phyloP scores from a whole-genome alignment of 139 green algal genomes.

The Gonium pectorale region DNA sequence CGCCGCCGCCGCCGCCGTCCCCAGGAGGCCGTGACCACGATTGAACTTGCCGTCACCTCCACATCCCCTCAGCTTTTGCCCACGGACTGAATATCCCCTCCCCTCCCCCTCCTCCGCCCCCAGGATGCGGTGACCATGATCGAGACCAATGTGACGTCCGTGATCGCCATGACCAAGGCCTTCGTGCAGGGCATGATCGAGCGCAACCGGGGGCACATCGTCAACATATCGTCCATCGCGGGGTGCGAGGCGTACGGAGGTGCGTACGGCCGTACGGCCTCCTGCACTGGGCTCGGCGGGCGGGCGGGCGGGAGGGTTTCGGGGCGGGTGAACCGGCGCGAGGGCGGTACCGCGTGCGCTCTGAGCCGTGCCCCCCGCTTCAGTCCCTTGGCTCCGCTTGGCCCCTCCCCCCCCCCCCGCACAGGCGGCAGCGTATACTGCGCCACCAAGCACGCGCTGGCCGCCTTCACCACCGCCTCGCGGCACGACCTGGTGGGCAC shows the following conservation, averaged over 20 bases:
- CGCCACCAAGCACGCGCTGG: slow-evolving; percentile 81
- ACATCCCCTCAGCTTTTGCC: no score
- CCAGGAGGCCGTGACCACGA: no score
- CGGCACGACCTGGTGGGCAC: slow-evolving; percentile 87
- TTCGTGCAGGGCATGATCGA: slow-evolving; percentile 77
- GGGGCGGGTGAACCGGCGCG: no score
- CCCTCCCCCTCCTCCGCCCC: background rate
- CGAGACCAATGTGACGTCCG: slow-evolving; percentile 82
- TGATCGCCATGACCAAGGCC: slow-evolving; percentile 75
- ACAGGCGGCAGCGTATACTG: slow-evolving; percentile 83
- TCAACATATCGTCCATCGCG: slow-evolving; percentile 86
- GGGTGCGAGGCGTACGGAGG: slow-evolving; percentile 78
- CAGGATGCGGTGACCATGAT: slow-evolving; percentile 81
- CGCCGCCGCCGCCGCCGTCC: no score
- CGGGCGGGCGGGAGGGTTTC: no score
- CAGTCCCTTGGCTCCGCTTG: background rate
- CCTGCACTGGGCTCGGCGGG: no score
- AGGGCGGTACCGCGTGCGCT: no score
- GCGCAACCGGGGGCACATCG: slow-evolving; percentile 81
- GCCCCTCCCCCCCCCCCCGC: background rate
- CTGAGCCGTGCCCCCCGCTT: no score
- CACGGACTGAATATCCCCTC: no score
- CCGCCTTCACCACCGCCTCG: slow-evolving; percentile 73
- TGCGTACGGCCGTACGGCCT: background rate
- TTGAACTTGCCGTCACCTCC: no score